Percentiles rank a stretch among this genome's conserved stretches.
phyloP scores from a whole-genome alignment of 148 eudicot genomes.

The Selenicereus undatus region DNA sequence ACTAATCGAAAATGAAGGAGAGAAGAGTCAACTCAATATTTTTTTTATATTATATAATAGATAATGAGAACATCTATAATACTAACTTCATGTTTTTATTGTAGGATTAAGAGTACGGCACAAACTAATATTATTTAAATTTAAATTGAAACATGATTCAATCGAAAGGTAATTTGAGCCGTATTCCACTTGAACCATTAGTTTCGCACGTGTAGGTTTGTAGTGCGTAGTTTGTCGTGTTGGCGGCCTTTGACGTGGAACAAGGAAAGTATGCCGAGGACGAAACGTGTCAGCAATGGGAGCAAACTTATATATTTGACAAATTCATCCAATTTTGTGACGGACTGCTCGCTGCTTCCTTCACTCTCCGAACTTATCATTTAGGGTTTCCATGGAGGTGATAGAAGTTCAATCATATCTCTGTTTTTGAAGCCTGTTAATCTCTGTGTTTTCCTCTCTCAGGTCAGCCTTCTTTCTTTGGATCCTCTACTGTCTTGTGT shows the following conservation, averaged over 20 bases:
- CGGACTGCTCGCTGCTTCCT: not conserved
- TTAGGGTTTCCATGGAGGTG: not conserved
- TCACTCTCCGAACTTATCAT: not conserved
- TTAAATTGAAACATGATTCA: too few relatives aligned
- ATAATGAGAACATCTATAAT: too few relatives aligned
- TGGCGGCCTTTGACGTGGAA: not conserved
- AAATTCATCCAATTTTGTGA: not conserved
- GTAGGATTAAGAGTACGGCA: too few relatives aligned
- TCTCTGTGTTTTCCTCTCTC: not conserved
- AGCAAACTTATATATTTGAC: not conserved
- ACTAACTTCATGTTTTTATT: too few relatives aligned
- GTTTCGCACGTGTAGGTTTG: too few relatives aligned
- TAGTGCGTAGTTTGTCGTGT: not conserved
- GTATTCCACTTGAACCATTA: too few relatives aligned
- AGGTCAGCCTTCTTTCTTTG: not conserved
- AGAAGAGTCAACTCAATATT: too few relatives aligned
- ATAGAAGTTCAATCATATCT: not conserved
- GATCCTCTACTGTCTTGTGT: too few relatives aligned
- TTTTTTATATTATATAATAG: too few relatives aligned
- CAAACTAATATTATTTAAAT: too few relatives aligned
- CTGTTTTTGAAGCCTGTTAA: not conserved
- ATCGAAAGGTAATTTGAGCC: too few relatives aligned
- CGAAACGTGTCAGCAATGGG: not conserved
- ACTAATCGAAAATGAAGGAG: too few relatives aligned
- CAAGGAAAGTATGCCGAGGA: not conserved